Base-by-base conservation (phyloP, 164 flowering plant species). In the Liquidambar formosana region DNA sequence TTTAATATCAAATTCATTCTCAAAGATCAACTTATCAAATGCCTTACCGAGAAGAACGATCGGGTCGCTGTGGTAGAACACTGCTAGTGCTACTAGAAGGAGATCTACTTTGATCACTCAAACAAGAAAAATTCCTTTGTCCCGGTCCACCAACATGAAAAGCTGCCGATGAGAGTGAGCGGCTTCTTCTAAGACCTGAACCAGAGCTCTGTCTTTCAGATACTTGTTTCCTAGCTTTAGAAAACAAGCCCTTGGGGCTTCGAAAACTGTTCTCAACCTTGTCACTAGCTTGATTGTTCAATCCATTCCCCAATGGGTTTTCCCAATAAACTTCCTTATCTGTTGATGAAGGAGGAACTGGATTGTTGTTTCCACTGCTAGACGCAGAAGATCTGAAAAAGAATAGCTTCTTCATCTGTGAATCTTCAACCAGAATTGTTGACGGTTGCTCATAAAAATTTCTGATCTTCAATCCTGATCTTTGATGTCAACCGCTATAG, bases 391-490 rank as follows among this genome's bases (percentile, higher is more conserved):
- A 87, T 77, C 83, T 82, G 73, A 91, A 94, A 79, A 76, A 89
- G 76, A 94, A 91, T 6, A 91, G 68, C 80, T 90, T 94, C 89
- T 84, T 91, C 98, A 91, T 94, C 51, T 71, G 72, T 53, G 9
- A 72, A 59, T 64, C 78, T 63, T 62, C 72, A 56, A 52, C 59
- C 48, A 51, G 43, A 65, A 33, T 23, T 41, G 28, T 51, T 43
- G 19, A 28, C 27, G 48, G 22, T 1, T 8, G 25, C 41, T 0
- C 25, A 41, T 45, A 52, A 44, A 45, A 68, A 18, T 9, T 41
- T 6, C 41, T 6, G 41, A 6, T 33, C 41, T 33, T 53, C 28
- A 11, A 48, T 65, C 47, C 67, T 57, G 41, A 53, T 64, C 57
- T 57, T 15, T 16, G 0, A 1, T 18, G 27, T 45, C 22, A 45